A percentile compares a stretch with the other conserved stretches of the same genome.
phyloP scores from a whole-genome alignment of 148 eudicot genomes.

The Oxyria digyna region DNA sequence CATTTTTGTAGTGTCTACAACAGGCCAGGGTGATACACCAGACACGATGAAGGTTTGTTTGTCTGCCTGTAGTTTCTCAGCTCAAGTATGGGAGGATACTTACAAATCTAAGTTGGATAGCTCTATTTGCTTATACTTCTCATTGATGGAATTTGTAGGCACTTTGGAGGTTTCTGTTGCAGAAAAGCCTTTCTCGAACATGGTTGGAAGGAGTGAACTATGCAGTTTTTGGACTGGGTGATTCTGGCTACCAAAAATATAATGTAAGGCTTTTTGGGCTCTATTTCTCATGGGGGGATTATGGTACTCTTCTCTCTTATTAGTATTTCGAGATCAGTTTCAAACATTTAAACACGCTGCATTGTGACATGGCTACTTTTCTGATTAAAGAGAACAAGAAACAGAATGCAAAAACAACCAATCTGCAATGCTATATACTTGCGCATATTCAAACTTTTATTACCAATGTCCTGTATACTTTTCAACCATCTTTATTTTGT shows the following conservation, averaged over 20 bases:
- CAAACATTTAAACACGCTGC: background rate
- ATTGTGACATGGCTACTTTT: too few relatives aligned
- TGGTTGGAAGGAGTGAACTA: slow-evolving; percentile 74
- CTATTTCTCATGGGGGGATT: slow-evolving; percentile 28
- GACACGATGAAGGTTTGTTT: slow-evolving; percentile 76
- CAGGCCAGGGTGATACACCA: slow-evolving; percentile 94
- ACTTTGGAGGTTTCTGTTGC: slow-evolving; percentile 85
- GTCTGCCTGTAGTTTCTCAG: background rate
- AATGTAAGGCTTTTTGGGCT: slow-evolving; percentile 58
- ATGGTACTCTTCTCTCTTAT: slow-evolving; percentile 40
- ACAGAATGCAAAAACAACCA: background rate
- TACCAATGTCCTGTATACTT: background rate
- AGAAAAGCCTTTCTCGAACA: slow-evolving; percentile 37
- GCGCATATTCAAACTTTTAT: background rate
- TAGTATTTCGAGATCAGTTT: background rate
- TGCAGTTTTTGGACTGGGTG: slow-evolving; percentile 97
- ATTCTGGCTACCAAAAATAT: slow-evolving; percentile 93
- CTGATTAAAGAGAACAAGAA: background rate
- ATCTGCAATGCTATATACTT: background rate
- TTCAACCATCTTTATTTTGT: background rate
- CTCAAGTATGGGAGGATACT: background rate
- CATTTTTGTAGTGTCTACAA: slow-evolving; percentile 84
- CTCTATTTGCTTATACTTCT: slow-evolving; percentile 3
- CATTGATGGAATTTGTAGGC: slow-evolving; percentile 29
- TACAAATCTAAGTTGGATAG: background rate